Base-by-base conservation (phyloP, 2,329 filamentous ascomycete species). In the Dothideomycetes sp. region DNA sequence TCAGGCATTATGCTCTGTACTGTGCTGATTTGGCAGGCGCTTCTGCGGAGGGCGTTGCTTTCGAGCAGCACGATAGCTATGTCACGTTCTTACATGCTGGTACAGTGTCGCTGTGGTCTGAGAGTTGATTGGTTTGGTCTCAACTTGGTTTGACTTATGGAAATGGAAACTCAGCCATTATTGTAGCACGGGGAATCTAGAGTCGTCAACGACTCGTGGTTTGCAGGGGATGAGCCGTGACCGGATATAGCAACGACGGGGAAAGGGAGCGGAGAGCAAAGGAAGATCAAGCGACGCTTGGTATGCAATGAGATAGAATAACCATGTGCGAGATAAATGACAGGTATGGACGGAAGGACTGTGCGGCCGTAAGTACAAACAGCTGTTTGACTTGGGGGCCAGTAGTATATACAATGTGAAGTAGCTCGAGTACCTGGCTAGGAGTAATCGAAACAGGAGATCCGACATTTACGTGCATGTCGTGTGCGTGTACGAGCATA, bases 321-420 rank as follows among this genome's bases (percentile, higher is more conserved):
- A n/a, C n/a, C n/a, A n/a, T n/a, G 35, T 31, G 24, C 35, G 27
- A 33, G 37, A 40, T 22, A 32, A 40, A 16, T 33, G 37, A 32
- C 37, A 40, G 37, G 37, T 27, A 40, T 12, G 20, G 12, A 16
- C 15, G n/a, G 29, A 31, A 17, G 29, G 29, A 16, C 16, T 29
- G 37, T 40, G 37, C 37, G 37, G 37, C 29, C 28, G 37, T 40
- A 33, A 27, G 19, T n/a, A n/a, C n/a, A n/a, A n/a, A n/a, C 25
- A 10, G 28, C 20, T 28, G 35, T 39, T 39, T 39, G 27, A 20
- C 35, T 23, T 30, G 18, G 7, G 35, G n/a, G n/a, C n/a, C n/a
- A n/a, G n/a, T n/a, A n/a, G n/a, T n/a, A 15, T 7, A 20, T 34
- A 12, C 3, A 4, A 18, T 22, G 20, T 19, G 17, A 40, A 25